Conservation (phyloP, 768 basidiomycete genomes). For the Boletus reticuloceps region DNA sequence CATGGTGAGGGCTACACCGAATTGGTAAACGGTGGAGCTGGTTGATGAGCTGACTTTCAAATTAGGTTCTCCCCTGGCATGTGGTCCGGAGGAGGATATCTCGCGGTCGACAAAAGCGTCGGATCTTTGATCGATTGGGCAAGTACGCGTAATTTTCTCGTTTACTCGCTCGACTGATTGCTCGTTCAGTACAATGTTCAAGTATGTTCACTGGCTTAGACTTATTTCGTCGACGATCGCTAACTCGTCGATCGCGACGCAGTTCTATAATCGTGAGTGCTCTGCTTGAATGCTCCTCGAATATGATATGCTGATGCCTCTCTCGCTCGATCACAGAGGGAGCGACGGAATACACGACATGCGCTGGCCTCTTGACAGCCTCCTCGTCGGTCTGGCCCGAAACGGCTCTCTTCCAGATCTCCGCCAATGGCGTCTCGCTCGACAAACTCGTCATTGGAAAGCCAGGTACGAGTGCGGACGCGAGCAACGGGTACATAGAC, state of each 20-base stretch:
- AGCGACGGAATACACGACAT: conserved; percentile 60
- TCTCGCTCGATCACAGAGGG: conserved; percentile 44
- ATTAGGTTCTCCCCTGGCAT: conserved; percentile 19
- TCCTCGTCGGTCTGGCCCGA: conserved; percentile 64
- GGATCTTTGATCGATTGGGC: conserved; percentile 48
- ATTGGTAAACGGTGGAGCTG: neutral
- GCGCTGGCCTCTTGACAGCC: conserved; percentile 51
- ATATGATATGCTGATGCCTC: neutral
- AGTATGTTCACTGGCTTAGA: conserved; percentile 16
- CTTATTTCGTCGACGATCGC: neutral
- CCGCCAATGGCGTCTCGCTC: conserved; percentile 43
- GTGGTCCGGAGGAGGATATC: conserved; percentile 35
- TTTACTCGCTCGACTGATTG: neutral
- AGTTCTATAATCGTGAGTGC: conserved; percentile 31
- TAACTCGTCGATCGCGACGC: neutral
- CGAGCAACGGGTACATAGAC: conserved; percentile 55
- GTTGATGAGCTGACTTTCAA: neutral
- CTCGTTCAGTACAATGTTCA: conserved; percentile 36
- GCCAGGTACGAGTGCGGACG: conserved; percentile 41
- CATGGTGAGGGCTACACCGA: conserved; percentile 14
- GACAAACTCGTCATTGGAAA: conserved; percentile 59
- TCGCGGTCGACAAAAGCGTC: conserved; percentile 36
- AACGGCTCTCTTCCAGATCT: conserved; percentile 54
- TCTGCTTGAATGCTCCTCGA: neutral
- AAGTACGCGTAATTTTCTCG: neutral